Percentiles rank a stretch among this genome's conserved stretches.
These are phyloP conservation scores for Domatiomyces globalis DNA, from an alignment of 2,329 filamentous ascomycete species.

Conservation along the genomic window DNA sequence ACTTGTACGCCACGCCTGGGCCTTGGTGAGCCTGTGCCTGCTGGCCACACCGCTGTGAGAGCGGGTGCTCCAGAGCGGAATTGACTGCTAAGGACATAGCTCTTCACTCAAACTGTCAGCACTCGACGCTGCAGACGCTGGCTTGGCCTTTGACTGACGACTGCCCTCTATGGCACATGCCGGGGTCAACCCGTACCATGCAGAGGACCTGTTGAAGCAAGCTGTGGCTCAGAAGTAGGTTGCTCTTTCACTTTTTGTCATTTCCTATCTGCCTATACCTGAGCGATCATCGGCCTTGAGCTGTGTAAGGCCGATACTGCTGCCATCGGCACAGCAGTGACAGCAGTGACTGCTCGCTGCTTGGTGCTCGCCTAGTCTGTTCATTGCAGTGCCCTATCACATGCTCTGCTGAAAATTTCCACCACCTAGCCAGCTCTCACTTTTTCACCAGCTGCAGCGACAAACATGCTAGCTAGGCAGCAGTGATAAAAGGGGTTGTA, in stretches of 20 bases:
- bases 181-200: constrained; percentile 32
- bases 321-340: neutral
- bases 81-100: neutral
- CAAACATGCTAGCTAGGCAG: neutral
- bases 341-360: neutral
- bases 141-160: neutral
- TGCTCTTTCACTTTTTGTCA: constrained; percentile 9
- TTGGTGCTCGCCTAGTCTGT: neutral
- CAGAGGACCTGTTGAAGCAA: constrained; percentile 45
- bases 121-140: neutral
- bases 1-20: too few species aligned
- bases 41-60: neutral
- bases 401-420: neutral
- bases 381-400: neutral
- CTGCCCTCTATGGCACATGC: constrained; percentile 16
- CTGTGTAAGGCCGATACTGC: neutral
- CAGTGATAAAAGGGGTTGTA: neutral
- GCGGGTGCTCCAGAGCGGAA: too few species aligned
- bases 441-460: neutral
- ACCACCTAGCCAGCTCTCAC: neutral
- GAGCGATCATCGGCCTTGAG: too few species aligned
- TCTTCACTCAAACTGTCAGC: neutral
- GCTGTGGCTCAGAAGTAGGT: constrained; percentile 46
- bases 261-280: neutral
- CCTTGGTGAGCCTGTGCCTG: neutral